Evolutionary conservation across 2,329 filamentous ascomycete genomes (phyloP).

Genomic region (Aspergillus sp.): DNA sequence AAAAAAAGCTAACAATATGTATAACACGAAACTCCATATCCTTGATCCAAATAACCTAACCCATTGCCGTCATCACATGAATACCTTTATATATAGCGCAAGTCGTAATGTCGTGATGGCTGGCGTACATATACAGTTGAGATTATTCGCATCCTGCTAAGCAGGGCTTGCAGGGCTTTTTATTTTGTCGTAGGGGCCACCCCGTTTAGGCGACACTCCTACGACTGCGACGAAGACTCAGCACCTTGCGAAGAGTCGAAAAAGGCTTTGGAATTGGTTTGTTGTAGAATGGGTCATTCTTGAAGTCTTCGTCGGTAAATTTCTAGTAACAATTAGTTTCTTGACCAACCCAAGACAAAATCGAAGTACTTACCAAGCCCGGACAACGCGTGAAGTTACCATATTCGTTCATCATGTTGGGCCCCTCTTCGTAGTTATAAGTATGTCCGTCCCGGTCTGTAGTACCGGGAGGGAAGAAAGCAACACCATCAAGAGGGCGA

Average conservation of each 20-base stretch:
- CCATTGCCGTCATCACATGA: too few species aligned
- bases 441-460: conserved; percentile 63
- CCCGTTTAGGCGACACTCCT: too few species aligned
- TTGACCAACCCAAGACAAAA: not conserved
- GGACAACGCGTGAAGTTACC: conserved; percentile 70
- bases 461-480: conserved; percentile 68
- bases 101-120: too few species aligned
- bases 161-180: too few species aligned
- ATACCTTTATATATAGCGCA: too few species aligned
- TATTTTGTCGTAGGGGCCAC: too few species aligned
- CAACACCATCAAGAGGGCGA: conserved; percentile 75
- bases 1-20: too few species aligned
- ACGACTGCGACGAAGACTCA: too few species aligned
- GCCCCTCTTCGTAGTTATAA: conserved; percentile 80
- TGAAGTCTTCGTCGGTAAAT: conserved; percentile 37
- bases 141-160: too few species aligned
- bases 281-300: conserved; percentile 35
- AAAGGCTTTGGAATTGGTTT: conserved; percentile 24
- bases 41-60: too few species aligned
- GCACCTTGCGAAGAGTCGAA: conserved; percentile 18
- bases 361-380: conserved; percentile 56
- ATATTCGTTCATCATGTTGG: conserved; percentile 70
- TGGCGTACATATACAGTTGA: too few species aligned
- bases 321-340: conserved; percentile 22
- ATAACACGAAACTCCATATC: too few species aligned